Evolutionary conservation across 768 basidiomycete genomes (phyloP).

Genomic region (Terana coerulea): DNA sequence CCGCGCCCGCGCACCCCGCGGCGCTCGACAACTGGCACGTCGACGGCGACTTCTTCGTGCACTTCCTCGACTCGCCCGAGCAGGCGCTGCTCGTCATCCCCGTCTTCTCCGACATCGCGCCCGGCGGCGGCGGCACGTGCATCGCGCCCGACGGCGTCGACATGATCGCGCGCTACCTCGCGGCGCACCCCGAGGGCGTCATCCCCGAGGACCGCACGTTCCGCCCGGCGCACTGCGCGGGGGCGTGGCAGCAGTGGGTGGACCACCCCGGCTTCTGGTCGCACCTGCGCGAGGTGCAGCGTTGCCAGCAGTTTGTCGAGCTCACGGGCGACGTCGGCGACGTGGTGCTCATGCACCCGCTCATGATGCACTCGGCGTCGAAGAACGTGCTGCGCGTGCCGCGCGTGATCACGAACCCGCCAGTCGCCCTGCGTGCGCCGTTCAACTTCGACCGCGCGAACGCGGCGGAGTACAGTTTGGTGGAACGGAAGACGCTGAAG

Average conservation of each 20-base stretch:
- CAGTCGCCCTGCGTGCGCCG: constrained; percentile 30
- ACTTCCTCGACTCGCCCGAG: constrained; percentile 37
- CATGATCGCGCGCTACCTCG: constrained; percentile 46
- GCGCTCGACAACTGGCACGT: constrained; percentile 36
- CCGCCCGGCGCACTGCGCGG: constrained; percentile 43
- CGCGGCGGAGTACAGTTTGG: constrained; percentile 28
- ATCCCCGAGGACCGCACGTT: constrained; percentile 42
- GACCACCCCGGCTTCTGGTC: constrained; percentile 30
- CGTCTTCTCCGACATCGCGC: constrained; percentile 31
- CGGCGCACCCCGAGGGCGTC: constrained; percentile 49
- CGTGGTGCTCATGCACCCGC: constrained; percentile 33
- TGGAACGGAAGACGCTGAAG: constrained; percentile 32
- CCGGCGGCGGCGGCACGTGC: constrained; percentile 33
- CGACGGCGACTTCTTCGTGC: constrained; percentile 30
- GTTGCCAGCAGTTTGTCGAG: constrained; percentile 24
- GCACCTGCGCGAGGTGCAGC: constrained; percentile 41
- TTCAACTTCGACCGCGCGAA: constrained; percentile 30
- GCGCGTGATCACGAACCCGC: constrained; percentile 37
- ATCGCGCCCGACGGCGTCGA: constrained; percentile 33
- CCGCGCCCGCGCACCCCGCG: constrained; percentile 16
- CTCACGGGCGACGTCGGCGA: constrained; percentile 35
- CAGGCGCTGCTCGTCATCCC: constrained; percentile 35
- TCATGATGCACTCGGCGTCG: constrained; percentile 37
- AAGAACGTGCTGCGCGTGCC: constrained; percentile 31
- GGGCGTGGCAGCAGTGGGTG: too few relatives aligned